phyloP scores from a whole-genome alignment of 441 rosid genomes.

The Metrosideros polymorpha region DNA sequence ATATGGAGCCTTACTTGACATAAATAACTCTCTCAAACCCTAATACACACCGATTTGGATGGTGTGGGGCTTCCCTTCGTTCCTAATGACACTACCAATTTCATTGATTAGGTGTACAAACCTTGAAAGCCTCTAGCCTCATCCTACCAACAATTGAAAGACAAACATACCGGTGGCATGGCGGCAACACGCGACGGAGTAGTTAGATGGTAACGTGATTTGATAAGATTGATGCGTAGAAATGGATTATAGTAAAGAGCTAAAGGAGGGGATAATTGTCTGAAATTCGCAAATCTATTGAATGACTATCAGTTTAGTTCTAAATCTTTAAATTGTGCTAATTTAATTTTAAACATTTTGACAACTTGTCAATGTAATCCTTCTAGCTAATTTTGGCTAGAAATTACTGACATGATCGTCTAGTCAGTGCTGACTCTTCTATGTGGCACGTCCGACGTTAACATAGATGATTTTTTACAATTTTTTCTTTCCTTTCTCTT shows the following conservation, averaged over 20 bases:
- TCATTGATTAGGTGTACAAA: background rate
- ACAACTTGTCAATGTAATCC: rapidly evolving
- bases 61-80: background rate
- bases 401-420: rapidly evolving
- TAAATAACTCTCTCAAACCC: background rate
- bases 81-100: background rate
- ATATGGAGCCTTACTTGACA: background rate
- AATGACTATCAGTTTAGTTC: rapidly evolving
- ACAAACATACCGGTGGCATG: background rate
- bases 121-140: background rate
- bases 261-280: rapidly evolving
- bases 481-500: background rate
- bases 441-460: rapidly evolving
- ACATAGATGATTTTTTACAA: background rate
- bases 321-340: background rate
- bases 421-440: rapidly evolving
- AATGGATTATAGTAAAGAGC: background rate
- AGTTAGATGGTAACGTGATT: background rate
- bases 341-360: background rate
- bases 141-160: background rate
- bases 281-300: background rate
- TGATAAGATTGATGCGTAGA: background rate
- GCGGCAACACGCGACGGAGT: background rate
- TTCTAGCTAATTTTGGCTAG: background rate
- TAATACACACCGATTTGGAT: background rate